These are phyloP conservation scores for Sporisorium exsertum DNA, from an alignment of 1,284 basidiomycete species.

Conservation along the genomic window DNA sequence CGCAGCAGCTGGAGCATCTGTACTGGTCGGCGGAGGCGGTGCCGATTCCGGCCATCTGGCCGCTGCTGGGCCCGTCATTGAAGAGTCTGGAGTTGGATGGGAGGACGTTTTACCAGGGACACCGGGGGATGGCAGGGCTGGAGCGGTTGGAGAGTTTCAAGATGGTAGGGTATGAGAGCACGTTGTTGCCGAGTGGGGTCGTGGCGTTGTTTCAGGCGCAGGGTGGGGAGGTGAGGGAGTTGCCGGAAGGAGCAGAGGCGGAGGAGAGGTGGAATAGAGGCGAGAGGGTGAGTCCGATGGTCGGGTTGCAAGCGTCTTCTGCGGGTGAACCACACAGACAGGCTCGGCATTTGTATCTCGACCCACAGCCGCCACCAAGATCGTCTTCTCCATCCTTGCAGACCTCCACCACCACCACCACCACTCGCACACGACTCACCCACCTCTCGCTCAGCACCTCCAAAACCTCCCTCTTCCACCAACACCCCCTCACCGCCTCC, in stretches of 20 bases:
- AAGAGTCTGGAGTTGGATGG: slow-evolving; percentile 28
- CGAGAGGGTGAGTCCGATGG: neutral
- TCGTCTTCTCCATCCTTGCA: slow-evolving; percentile 1
- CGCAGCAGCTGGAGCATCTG: slow-evolving; percentile 23
- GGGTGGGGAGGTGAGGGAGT: neutral
- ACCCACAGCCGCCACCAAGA: slow-evolving; percentile 2
- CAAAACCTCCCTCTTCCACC: slow-evolving; percentile 42
- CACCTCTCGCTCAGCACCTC: slow-evolving; percentile 35
- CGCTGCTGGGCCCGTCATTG: slow-evolving; percentile 9
- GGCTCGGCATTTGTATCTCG: slow-evolving; percentile 25
- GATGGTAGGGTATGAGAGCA: slow-evolving; percentile 41
- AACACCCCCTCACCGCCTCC: slow-evolving; percentile 10
- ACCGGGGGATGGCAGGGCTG: slow-evolving; percentile 14
- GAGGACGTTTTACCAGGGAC: slow-evolving; percentile 36
- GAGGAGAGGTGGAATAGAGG: slow-evolving; percentile 9
- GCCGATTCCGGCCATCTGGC: slow-evolving; percentile 23
- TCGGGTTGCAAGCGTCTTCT: slow-evolving; percentile 8
- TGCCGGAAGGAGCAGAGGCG: neutral
- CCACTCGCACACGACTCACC: slow-evolving; percentile 9
- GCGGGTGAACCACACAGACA: neutral
- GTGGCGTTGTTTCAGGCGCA: slow-evolving; percentile 15
- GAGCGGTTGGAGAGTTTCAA: slow-evolving; percentile 27
- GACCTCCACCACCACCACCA: neutral
- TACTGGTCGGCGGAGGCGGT: slow-evolving; percentile 27
- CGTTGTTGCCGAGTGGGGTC: slow-evolving; percentile 28